Evolutionary conservation across 495 filamentous ascomycete species (phyloP).

Genomic region (Pseudomonodictys pantanalensis): DNA sequence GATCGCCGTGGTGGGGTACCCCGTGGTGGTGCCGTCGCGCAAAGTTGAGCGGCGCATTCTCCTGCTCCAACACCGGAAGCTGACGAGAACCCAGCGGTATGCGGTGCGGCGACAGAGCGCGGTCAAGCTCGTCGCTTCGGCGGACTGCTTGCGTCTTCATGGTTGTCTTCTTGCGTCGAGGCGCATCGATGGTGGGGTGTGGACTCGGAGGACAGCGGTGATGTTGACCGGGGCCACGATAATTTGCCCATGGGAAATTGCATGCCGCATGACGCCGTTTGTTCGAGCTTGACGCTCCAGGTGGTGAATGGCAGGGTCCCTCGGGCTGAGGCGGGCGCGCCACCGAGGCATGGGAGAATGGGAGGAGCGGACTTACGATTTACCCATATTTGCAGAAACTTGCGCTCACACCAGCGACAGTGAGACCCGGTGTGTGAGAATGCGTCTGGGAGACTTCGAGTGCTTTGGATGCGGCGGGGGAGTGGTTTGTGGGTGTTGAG

Average conservation of each 20-base stretch:
- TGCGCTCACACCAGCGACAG: background rate
- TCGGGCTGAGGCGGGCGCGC: constrained; percentile 3
- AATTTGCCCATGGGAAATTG: too few species aligned
- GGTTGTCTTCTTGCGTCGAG: constrained; percentile 1
- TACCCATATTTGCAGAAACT: constrained; percentile 26
- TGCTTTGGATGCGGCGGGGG: too few species aligned
- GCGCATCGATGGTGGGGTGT: background rate
- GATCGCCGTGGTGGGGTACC: constrained; percentile 22
- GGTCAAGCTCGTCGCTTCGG: constrained; percentile 4
- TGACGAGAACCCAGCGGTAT: constrained; percentile 8
- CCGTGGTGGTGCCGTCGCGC: constrained; percentile 15
- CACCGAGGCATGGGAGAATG: background rate
- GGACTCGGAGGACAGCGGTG: background rate
- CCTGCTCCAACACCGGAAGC: constrained; percentile 10
- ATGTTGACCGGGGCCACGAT: background rate
- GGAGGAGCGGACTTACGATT: constrained; percentile 32
- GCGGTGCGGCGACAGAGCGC: background rate
- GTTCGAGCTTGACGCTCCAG: background rate
- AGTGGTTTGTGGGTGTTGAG: background rate
- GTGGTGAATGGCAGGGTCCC: background rate
- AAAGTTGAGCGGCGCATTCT: constrained; percentile 16
- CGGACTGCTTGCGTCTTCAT: background rate
- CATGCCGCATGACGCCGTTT: background rate
- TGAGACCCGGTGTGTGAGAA: background rate
- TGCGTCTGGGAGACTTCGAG: too few species aligned